Percentiles rank a stretch among this genome's conserved stretches.
These are phyloP conservation scores for Cutaneotrichosporon cyanovorans DNA, from an alignment of 1,284 basidiomycete species.

Conservation along the genomic window DNA sequence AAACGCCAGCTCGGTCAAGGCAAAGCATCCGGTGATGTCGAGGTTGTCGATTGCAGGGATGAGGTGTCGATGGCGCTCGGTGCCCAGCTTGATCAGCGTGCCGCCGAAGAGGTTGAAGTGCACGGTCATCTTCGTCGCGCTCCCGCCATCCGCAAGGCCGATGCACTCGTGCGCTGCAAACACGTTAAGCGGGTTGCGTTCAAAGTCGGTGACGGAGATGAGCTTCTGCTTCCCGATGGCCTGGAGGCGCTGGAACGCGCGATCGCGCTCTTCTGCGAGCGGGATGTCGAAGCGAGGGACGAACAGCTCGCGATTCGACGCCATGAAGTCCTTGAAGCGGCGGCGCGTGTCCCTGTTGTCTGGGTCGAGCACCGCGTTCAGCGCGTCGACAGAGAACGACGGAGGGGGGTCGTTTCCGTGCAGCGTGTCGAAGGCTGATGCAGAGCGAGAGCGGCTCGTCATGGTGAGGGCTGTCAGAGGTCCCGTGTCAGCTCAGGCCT, in stretches of 20 bases:
- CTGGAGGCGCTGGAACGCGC: slow-evolving; percentile 5
- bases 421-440: slow-evolving; percentile 4
- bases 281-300: slow-evolving; percentile 15
- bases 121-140: slow-evolving; percentile 13
- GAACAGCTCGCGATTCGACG: slow-evolving; percentile 11
- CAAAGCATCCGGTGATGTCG: slow-evolving; percentile 10
- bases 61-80: slow-evolving; percentile 11
- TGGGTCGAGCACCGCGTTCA: slow-evolving; percentile 13
- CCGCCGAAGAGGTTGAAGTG: slow-evolving; percentile 15
- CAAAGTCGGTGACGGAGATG: slow-evolving; percentile 12
- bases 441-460: too few species aligned
- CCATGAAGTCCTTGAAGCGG: slow-evolving; percentile 8
- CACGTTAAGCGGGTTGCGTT: slow-evolving; percentile 14
- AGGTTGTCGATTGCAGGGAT: slow-evolving; percentile 7
- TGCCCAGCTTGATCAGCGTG: slow-evolving; percentile 13
- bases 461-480: too few species aligned
- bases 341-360: slow-evolving; percentile 12
- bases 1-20: slow-evolving; percentile 2
- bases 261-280: slow-evolving; percentile 11
- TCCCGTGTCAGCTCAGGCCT: too few species aligned
- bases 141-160: slow-evolving; percentile 8
- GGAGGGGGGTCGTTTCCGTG: slow-evolving; percentile 4
- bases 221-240: slow-evolving; percentile 2
- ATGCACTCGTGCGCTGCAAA: slow-evolving; percentile 13
- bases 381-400: slow-evolving; percentile 2